Conservation (phyloP, 2,329 filamentous ascomycete genomes). For the Magnaporthiopsis rhizophila region DNA sequence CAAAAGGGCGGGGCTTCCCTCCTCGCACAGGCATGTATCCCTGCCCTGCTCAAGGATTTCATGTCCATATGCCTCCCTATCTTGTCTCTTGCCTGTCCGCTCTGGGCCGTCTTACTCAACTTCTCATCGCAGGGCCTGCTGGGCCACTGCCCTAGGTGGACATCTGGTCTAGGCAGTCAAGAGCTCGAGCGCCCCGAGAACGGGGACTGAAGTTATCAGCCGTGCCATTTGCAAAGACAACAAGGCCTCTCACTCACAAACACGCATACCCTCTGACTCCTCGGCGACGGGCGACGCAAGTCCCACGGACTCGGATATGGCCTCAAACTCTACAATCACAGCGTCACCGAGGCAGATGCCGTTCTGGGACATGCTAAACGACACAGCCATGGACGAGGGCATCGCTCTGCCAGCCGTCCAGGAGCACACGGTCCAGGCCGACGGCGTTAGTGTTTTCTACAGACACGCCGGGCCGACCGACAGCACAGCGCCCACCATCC, state of each 20-base stretch:
- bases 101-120: neutral
- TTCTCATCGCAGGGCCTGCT: neutral
- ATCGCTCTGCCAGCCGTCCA: neutral
- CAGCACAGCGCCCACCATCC: slow-evolving; percentile 23
- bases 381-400: neutral
- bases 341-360: neutral
- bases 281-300: neutral
- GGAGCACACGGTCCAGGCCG: slow-evolving; percentile 8
- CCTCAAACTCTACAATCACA: neutral
- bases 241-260: neutral
- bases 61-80: neutral
- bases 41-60: neutral
- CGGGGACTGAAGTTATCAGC: neutral
- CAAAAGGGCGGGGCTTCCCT: neutral
- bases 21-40: neutral
- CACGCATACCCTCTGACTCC: neutral
- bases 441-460: slow-evolving; percentile 33
- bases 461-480: slow-evolving; percentile 22
- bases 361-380: neutral
- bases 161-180: neutral
- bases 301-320: neutral
- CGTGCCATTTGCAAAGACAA: neutral
- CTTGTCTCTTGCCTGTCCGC: neutral
- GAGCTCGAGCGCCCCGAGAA: too few species aligned
- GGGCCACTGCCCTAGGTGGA: neutral